Conservation (phyloP, 2,329 filamentous ascomycete species). For the Orbilia brochopaga region DNA sequence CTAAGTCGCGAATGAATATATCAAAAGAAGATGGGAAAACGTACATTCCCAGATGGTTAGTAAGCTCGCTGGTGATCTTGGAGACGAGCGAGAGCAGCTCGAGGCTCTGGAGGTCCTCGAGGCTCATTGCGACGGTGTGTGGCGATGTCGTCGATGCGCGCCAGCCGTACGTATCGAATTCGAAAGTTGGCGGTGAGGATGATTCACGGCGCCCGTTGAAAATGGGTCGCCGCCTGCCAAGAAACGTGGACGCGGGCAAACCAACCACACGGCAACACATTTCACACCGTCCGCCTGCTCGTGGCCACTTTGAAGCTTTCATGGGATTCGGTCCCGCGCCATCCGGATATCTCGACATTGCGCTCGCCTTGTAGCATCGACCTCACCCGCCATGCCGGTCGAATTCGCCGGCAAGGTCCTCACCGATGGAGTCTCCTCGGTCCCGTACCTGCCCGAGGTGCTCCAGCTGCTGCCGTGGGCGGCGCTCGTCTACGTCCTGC, state of each 20-base stretch:
- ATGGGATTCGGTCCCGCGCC: too few species aligned
- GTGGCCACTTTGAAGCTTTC: too few species aligned
- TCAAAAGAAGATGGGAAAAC: slow-evolving; percentile 4
- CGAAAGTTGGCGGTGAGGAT: not conserved
- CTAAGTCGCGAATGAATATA: slow-evolving; percentile 5
- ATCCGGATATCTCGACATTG: not conserved
- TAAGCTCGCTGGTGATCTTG: slow-evolving; percentile 89
- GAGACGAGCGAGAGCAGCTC: slow-evolving; percentile 93
- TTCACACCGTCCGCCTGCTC: not conserved
- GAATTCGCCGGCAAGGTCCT: slow-evolving; percentile 65
- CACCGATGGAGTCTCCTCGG: slow-evolving; percentile 63
- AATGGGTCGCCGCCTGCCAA: not conserved
- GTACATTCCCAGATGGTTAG: slow-evolving; percentile 83
- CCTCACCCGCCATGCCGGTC: slow-evolving; percentile 65
- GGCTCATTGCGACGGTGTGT: slow-evolving; percentile 58
- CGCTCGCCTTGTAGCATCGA: too few species aligned
- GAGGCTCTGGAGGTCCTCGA: slow-evolving; percentile 90
- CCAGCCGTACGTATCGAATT: not conserved
- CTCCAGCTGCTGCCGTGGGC: slow-evolving; percentile 65
- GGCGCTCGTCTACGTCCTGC: slow-evolving; percentile 65
- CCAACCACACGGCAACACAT: slow-evolving; percentile 15
- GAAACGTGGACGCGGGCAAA: slow-evolving; percentile 6
- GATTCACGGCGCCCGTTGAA: not conserved
- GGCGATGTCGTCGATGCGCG: slow-evolving; percentile 9
- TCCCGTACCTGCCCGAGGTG: slow-evolving; percentile 64